Evolutionary conservation across 1,284 basidiomycete species (phyloP).

Genomic region (Ceraceosorus guamensis): DNA sequence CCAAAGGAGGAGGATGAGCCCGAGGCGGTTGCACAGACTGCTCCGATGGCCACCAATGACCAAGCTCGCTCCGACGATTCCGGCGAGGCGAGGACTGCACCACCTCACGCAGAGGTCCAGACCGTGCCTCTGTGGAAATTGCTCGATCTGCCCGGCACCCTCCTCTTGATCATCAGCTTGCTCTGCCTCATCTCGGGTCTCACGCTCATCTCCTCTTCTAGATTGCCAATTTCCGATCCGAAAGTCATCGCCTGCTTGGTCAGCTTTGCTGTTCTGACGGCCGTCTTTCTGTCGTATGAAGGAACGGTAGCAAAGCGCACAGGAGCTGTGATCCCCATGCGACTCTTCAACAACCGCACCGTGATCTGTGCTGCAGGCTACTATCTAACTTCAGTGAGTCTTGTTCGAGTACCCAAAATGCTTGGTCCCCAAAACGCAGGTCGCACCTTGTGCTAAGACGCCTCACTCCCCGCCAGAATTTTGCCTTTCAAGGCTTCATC

Average conservation of each 20-base stretch:
- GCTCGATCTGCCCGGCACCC: conserved; percentile 41
- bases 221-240: conserved; percentile 46
- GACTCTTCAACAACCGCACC: conserved; percentile 60
- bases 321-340: conserved; percentile 70
- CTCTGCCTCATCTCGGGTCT: conserved; percentile 34
- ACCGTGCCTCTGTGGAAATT: conserved; percentile 26
- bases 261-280: conserved; percentile 53
- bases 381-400: conserved; percentile 61
- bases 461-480: too few relatives aligned
- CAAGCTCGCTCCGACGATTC: conserved; percentile 8
- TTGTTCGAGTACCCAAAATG: too few relatives aligned
- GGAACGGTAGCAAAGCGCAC: conserved; percentile 52
- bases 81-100: neutral
- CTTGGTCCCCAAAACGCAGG: conserved; percentile 49
- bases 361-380: conserved; percentile 65
- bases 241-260: conserved; percentile 58
- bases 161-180: conserved; percentile 34
- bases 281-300: conserved; percentile 28
- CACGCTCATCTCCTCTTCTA: conserved; percentile 37
- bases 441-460: conserved; percentile 64
- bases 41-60: neutral
- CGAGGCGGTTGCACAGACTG: conserved; percentile 8
- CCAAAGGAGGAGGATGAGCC: too few relatives aligned
- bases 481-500: too few relatives aligned
- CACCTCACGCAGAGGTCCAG: too few relatives aligned